Evolutionary conservation across 169 alveolate species (phyloP).

Genomic region (Eimeria maxima): DNA sequence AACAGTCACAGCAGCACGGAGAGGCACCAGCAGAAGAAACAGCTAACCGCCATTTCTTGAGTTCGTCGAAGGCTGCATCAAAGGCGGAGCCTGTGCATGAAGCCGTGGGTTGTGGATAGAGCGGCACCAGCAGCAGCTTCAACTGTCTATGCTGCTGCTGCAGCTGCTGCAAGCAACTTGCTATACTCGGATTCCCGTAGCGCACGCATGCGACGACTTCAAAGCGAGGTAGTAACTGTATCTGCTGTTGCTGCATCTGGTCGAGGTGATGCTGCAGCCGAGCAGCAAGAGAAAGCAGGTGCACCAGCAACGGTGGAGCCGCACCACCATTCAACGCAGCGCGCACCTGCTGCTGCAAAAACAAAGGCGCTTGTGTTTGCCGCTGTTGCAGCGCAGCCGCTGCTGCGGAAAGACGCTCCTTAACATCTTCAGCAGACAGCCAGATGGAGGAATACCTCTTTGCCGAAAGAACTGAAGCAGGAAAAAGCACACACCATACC

Average conservation of each 20-base stretch:
- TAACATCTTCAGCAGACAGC: slow-evolving; percentile 31
- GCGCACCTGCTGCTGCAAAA: not conserved
- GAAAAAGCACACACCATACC: not conserved
- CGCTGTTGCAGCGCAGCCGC: slow-evolving; percentile 51
- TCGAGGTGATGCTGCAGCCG: slow-evolving; percentile 29
- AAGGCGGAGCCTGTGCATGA: slow-evolving; percentile 85
- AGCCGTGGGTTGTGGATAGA: slow-evolving; percentile 88
- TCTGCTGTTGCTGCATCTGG: slow-evolving; percentile 49
- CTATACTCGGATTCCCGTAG: slow-evolving; percentile 85
- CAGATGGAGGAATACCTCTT: slow-evolving; percentile 28
- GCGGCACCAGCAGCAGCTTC: slow-evolving; percentile 86
- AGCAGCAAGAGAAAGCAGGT: slow-evolving; percentile 27
- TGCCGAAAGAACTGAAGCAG: slow-evolving; percentile 31
- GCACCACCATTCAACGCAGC: not conserved
- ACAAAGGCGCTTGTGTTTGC: not conserved
- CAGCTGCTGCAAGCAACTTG: slow-evolving; percentile 78
- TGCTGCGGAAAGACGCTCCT: slow-evolving; percentile 8
- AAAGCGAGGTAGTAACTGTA: not conserved
- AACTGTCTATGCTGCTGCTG: slow-evolving; percentile 77
- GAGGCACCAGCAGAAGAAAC: slow-evolving; percentile 15
- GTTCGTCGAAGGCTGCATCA: slow-evolving; percentile 83
- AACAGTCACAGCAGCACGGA: not conserved
- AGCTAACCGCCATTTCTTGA: slow-evolving; percentile 85
- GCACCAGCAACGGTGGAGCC: slow-evolving; percentile 28
- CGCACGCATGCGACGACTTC: slow-evolving; percentile 80